Evolutionary conservation across 805 yeast genomes (phyloP).

Genomic region (Pichia cephalocereana): DNA sequence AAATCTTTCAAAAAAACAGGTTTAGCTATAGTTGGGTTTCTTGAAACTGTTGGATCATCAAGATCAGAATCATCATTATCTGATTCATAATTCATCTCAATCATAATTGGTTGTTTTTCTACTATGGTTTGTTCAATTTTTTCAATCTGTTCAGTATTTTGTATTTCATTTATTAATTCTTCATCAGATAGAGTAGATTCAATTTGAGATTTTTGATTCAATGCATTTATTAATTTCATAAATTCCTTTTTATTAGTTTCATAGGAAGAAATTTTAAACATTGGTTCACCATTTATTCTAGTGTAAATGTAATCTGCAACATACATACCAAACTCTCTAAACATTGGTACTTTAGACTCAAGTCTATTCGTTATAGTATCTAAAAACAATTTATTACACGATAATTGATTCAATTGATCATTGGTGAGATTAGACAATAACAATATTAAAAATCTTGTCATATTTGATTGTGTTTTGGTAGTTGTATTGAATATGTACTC

Average conservation of each 20-base stretch:
- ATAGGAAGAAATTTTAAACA: constrained; percentile 22
- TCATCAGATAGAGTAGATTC: not conserved
- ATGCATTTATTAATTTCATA: not conserved
- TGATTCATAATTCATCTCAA: constrained; percentile 15
- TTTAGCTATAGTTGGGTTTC: constrained; percentile 28
- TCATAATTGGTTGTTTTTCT: constrained; percentile 5
- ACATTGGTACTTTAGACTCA: constrained; percentile 35
- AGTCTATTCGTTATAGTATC: constrained; percentile 45
- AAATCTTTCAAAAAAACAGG: constrained; percentile 73
- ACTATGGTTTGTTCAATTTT: not conserved
- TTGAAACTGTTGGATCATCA: constrained; percentile 31
- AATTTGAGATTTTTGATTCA: not conserved
- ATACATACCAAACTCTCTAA: constrained; percentile 45
- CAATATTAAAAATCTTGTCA: constrained; percentile 40
- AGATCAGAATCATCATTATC: constrained; percentile 43
- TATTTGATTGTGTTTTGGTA: constrained; percentile 33
- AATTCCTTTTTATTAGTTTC: constrained; percentile 13
- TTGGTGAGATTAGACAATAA: constrained; percentile 21
- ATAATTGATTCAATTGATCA: constrained; percentile 21
- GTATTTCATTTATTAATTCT: not conserved
- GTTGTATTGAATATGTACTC: constrained; percentile 26
- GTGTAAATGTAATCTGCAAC: constrained; percentile 44
- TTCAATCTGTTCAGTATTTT: not conserved
- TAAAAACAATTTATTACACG: constrained; percentile 34
- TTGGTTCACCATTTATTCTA: constrained; percentile 22